Percentiles rank a stretch among this genome's conserved stretches.
These are phyloP conservation scores for Trametes gibbosa DNA, from an alignment of 768 basidiomycete genomes.

Conservation along the genomic window DNA sequence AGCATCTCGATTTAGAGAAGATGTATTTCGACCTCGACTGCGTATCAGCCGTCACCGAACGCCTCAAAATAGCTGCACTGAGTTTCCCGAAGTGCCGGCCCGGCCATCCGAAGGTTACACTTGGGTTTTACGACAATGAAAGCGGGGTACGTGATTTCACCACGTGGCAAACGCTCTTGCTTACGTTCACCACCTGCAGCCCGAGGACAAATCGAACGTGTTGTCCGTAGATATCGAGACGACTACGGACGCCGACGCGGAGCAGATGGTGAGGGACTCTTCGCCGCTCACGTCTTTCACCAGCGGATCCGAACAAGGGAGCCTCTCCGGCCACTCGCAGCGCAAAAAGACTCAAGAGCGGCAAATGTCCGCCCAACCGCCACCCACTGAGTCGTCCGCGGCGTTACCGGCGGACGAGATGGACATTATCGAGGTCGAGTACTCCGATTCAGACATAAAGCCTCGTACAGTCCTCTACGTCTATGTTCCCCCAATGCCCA, in stretches of 20 bases:
- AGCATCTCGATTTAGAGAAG: background rate
- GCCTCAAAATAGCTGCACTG: conserved; percentile 46
- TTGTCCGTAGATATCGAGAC: too few relatives aligned
- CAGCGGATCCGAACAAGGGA: background rate
- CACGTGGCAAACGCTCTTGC: background rate
- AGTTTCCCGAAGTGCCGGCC: conserved; percentile 50
- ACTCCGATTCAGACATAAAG: background rate
- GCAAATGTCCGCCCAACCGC: background rate
- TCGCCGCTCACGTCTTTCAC: background rate
- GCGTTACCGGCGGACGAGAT: background rate
- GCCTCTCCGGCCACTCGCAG: background rate
- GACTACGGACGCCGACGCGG: too few relatives aligned
- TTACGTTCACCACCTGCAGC: background rate
- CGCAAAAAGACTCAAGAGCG: too few relatives aligned
- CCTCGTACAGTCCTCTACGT: background rate
- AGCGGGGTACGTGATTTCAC: background rate
- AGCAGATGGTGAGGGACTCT: background rate
- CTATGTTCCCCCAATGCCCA: background rate
- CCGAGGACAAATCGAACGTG: background rate
- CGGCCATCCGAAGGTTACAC: conserved; percentile 34
- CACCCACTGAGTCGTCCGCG: background rate
- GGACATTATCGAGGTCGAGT: background rate
- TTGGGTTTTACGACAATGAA: conserved; percentile 62
- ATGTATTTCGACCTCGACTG: background rate
- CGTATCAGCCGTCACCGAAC: conserved; percentile 16